Base-by-base conservation (phyloP, 176 grass and related monocot genomes). In the Aegilops longissima region DNA sequence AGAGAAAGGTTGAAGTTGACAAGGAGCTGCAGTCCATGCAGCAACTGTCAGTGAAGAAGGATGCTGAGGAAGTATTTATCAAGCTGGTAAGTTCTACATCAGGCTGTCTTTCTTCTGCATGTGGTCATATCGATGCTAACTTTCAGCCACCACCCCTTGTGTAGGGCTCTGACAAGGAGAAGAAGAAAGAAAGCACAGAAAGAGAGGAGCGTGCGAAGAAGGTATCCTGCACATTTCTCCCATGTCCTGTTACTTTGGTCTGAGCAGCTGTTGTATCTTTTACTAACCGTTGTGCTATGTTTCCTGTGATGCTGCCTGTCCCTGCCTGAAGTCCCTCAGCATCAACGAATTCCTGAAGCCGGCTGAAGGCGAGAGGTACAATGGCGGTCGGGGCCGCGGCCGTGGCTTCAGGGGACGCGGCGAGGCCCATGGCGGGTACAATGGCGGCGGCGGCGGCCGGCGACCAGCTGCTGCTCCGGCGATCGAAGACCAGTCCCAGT, bases 291-390 rank as follows among this genome's bases (percentile, higher is more conserved):
- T 39, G 0, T 68, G 3, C 40, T 30, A 4, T 83, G 40, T 84
- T 31, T 82, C 25, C 8, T 59, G 2, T 59, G 54, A 17, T 76
- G 40, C 25, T 21, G 62, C 24, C 35, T 5, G 33, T 9, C n/a
- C 33, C 34, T 76, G 14, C 14, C 17, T 88, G 17, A 80, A 97
- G 95, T 83, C 86, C 16, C 27, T 97, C 18, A 95, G 74, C 89
- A 97, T 95, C 76, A 97, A 91, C 4, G 95, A 97, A 23, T 97
- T 97, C 76, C 78, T 97, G 76, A 97, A 97, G 95, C 90, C 92
- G 0, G 87, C 90, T 61, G 90, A 95, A 91, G 90, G 90, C 12
- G 89, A 93, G 42, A 87, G 85, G 54, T 81, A 82, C 78, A 89
- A 88, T 21, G 54, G 73, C 16, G 73, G 84, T 0, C 83, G 88